A percentile compares a stretch with the other conserved stretches of the same genome.
Conservation (phyloP, 2,329 filamentous ascomycete species). For the Claviceps maximensis region DNA sequence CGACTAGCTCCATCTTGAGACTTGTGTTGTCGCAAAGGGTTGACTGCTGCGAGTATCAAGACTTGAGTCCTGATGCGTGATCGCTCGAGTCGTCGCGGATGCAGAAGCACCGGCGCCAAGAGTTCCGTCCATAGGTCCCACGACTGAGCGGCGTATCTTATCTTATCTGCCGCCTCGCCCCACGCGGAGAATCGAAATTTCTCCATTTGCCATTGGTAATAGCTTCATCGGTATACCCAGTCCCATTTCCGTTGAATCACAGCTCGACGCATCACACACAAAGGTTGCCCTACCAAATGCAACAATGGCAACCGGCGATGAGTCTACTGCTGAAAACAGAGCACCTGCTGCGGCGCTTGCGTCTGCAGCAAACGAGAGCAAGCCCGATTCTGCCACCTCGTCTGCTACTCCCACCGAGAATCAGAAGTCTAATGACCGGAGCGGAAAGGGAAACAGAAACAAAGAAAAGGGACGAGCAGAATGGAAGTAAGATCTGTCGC, state of each 20-base stretch:
- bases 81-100: too few relatives aligned
- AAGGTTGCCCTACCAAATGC: constrained; percentile 14
- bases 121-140: too few relatives aligned
- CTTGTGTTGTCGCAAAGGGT: too few relatives aligned
- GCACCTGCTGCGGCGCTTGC: constrained; percentile 7
- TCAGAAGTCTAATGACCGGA: constrained; percentile 6
- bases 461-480: constrained; percentile 17
- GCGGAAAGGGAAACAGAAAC: constrained; percentile 5
- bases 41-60: too few relatives aligned
- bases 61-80: too few relatives aligned
- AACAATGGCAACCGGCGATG: constrained; percentile 20
- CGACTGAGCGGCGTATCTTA: too few relatives aligned
- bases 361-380: constrained; percentile 5
- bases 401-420: neutral
- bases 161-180: constrained; percentile 3
- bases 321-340: constrained; percentile 16
- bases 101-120: too few relatives aligned
- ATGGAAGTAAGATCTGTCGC: constrained; percentile 5
- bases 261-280: neutral
- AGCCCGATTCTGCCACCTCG: neutral
- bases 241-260: neutral
- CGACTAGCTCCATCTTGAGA: too few relatives aligned
- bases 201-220: neutral
- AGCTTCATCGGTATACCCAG: neutral
- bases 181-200: constrained; percentile 2